phyloP scores from a whole-genome alignment of 306 rosid species.

The Gastrolobium bilobum region DNA sequence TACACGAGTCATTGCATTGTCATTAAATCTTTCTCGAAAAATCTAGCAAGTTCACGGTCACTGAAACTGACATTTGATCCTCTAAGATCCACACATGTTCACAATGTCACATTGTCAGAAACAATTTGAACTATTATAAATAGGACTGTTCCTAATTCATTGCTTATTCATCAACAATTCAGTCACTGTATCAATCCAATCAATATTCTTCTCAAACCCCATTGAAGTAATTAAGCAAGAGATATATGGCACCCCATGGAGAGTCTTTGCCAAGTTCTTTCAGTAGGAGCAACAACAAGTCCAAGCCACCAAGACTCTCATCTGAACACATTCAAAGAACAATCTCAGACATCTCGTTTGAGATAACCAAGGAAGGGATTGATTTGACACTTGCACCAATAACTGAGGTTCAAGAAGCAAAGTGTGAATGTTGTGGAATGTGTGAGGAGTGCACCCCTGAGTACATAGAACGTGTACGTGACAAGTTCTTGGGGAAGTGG shows the following conservation, averaged over 20 bases:
- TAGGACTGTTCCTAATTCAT: slow-evolving; percentile 27
- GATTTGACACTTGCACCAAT: slow-evolving; percentile 62
- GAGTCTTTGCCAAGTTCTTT: slow-evolving; percentile 53
- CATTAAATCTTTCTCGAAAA: slow-evolving; percentile 53
- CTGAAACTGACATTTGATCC: slow-evolving; percentile 57
- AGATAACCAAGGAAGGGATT: slow-evolving; percentile 61
- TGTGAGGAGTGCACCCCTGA: slow-evolving; percentile 87
- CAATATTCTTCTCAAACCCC: neutral
- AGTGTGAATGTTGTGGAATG: slow-evolving; percentile 99
- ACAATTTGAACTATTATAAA: slow-evolving; percentile 56
- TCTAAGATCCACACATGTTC: slow-evolving; percentile 62
- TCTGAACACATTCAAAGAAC: slow-evolving; percentile 70
- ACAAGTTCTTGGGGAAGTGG: slow-evolving; percentile 78
- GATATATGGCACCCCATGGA: slow-evolving; percentile 81
- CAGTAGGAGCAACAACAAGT: slow-evolving; percentile 52
- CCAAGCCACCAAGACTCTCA: slow-evolving; percentile 65
- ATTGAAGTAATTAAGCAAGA: neutral
- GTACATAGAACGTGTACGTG: slow-evolving; percentile 75
- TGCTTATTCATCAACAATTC: slow-evolving; percentile 36
- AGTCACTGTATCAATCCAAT: neutral
- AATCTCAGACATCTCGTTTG: slow-evolving; percentile 80
- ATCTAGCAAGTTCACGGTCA: slow-evolving; percentile 59
- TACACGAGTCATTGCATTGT: slow-evolving; percentile 42
- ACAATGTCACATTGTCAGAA: slow-evolving; percentile 29
- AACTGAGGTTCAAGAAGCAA: slow-evolving; percentile 78